These are phyloP conservation scores for Digitaria exilis DNA, from an alignment of 202 grass and related monocot species.

Conservation along the genomic window DNA sequence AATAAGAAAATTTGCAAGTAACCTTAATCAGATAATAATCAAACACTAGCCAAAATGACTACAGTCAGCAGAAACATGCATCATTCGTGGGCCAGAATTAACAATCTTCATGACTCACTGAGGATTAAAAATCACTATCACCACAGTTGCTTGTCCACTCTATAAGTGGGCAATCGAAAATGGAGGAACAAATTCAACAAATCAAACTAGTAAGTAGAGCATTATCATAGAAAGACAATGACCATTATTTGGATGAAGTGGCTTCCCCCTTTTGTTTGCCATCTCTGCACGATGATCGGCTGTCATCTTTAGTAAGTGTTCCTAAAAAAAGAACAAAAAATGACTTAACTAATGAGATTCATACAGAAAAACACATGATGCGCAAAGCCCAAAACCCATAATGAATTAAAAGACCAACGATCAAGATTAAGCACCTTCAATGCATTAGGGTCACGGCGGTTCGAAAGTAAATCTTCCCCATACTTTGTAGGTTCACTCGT, in stretches of 20 bases:
- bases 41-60: conserved; percentile 24
- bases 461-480: conserved; percentile 69
- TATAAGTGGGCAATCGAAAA: background rate
- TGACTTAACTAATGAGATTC: conserved; percentile 25
- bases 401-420: background rate
- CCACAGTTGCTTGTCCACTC: background rate
- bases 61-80: conserved; percentile 29
- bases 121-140: conserved; percentile 12
- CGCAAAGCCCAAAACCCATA: conserved; percentile 11
- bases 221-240: conserved; percentile 29
- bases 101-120: background rate
- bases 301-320: conserved; percentile 85
- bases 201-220: conserved; percentile 13
- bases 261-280: conserved; percentile 89
- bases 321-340: conserved; percentile 53
- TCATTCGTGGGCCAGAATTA: background rate
- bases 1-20: background rate
- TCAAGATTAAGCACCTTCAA: conserved; percentile 61
- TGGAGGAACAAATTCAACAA: background rate
- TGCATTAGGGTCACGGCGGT: conserved; percentile 68
- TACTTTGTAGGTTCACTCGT: conserved; percentile 38
- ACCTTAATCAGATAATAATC: background rate
- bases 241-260: conserved; percentile 73
- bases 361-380: conserved; percentile 27
- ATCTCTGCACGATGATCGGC: conserved; percentile 80